A percentile compares a stretch with the other conserved stretches of the same genome.
Conservation (phyloP, 2,329 filamentous ascomycete species). For the Fusarium luffae region DNA sequence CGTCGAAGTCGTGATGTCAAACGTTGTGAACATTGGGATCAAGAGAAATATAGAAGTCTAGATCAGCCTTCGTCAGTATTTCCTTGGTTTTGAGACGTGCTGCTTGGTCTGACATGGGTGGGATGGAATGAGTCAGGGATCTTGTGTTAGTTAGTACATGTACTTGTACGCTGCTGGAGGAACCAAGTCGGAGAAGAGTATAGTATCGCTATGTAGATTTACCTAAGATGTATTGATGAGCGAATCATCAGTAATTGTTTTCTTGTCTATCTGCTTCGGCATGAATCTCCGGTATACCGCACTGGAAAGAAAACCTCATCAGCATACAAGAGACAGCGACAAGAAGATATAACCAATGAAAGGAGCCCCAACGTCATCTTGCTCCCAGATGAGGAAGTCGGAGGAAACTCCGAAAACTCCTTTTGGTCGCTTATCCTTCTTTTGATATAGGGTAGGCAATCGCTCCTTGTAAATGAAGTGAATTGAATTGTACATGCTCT, state of each 20-base stretch:
- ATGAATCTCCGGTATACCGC: neutral
- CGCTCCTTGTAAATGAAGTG: neutral
- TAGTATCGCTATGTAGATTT: neutral
- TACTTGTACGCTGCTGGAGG: neutral
- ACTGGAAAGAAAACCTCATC: neutral
- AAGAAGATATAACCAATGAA: slow-evolving; percentile 27
- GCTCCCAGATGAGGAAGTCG: slow-evolving; percentile 36
- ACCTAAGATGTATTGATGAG: too few relatives aligned
- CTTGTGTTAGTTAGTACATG: slow-evolving; percentile 11
- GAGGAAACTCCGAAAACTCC: slow-evolving; percentile 43
- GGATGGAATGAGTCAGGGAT: slow-evolving; percentile 14
- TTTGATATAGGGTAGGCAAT: neutral
- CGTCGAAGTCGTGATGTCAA: slow-evolving; percentile 33
- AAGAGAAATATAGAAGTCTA: neutral
- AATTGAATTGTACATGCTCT: neutral
- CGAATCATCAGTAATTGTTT: too few relatives aligned
- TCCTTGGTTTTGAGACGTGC: neutral
- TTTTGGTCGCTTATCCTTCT: neutral
- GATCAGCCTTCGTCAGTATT: neutral
- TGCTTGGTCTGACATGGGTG: neutral
- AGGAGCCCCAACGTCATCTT: neutral
- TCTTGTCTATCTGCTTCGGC: too few relatives aligned
- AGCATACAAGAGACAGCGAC: neutral
- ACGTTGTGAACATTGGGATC: slow-evolving; percentile 41
- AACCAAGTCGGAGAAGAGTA: neutral